These are phyloP conservation scores for Curvularia sp. DNA, from an alignment of 2,329 filamentous ascomycete genomes.

Conservation along the genomic window DNA sequence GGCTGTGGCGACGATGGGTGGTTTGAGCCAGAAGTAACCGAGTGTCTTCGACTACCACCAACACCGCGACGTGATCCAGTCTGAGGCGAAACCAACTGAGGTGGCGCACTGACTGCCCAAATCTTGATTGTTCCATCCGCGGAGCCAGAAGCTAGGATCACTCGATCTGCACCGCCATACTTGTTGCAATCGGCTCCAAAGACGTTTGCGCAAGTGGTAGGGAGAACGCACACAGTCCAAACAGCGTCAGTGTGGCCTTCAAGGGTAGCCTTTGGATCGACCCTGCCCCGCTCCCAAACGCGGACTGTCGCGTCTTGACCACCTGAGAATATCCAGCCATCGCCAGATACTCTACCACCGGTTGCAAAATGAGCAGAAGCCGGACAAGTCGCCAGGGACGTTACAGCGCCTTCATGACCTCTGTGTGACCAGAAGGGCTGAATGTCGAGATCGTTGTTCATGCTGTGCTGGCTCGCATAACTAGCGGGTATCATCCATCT, in stretches of 20 bases:
- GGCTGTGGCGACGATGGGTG: slow-evolving; percentile 92
- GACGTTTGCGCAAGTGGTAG: slow-evolving; percentile 78
- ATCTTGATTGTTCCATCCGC: slow-evolving; percentile 91
- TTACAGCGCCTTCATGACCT: slow-evolving; percentile 89
- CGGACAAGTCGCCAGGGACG: slow-evolving; percentile 85
- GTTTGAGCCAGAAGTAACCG: slow-evolving; percentile 91
- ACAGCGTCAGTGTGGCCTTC: slow-evolving; percentile 96
- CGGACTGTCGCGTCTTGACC: slow-evolving; percentile 92
- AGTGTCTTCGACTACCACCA: slow-evolving; percentile 83
- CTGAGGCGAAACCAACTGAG: slow-evolving; percentile 82
- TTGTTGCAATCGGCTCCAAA: slow-evolving; percentile 76
- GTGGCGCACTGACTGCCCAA: slow-evolving; percentile 92
- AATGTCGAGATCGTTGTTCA: slow-evolving; percentile 84
- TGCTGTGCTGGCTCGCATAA: slow-evolving; percentile 68
- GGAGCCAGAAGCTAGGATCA: slow-evolving; percentile 87
- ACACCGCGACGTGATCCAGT: slow-evolving; percentile 71
- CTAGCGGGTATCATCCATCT: slow-evolving; percentile 91
- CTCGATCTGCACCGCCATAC: slow-evolving; percentile 82
- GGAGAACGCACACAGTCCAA: slow-evolving; percentile 93
- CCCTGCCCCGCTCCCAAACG: slow-evolving; percentile 92
- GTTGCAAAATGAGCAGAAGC: slow-evolving; percentile 88
- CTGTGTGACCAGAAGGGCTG: slow-evolving; percentile 94
- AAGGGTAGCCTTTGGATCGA: slow-evolving; percentile 93
- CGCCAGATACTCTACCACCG: slow-evolving; percentile 83
- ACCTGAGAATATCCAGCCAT: slow-evolving; percentile 98